phyloP scores from a whole-genome alignment of 148 eudicot genomes.

The Rhododendron kiyosumense region DNA sequence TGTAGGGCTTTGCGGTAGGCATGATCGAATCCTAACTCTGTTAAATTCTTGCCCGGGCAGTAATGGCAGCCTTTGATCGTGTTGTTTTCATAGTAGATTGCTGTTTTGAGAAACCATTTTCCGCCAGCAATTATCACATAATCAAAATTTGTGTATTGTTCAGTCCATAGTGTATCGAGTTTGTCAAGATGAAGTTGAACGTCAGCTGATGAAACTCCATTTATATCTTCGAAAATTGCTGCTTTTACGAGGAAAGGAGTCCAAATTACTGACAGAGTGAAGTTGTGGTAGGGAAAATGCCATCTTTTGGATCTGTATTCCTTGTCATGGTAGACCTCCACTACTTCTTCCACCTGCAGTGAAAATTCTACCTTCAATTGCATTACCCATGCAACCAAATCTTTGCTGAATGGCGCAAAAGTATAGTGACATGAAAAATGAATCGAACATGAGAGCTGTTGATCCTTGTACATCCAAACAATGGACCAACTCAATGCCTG shows the following conservation, averaged over 20 bases:
- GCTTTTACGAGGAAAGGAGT: constrained; percentile 65
- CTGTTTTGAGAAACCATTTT: constrained; percentile 64
- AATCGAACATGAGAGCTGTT: background rate
- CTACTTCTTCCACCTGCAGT: constrained; percentile 57
- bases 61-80: constrained; percentile 57
- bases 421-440: background rate
- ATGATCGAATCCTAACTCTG: constrained; percentile 53
- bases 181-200: constrained; percentile 65
- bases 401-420: background rate
- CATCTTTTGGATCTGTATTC: constrained; percentile 52
- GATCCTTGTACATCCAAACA: background rate
- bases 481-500: background rate
- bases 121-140: constrained; percentile 62
- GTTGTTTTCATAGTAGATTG: constrained; percentile 65
- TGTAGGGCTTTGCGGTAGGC: constrained; percentile 49
- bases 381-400: background rate
- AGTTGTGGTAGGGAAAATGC: constrained; percentile 61
- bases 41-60: constrained; percentile 50
- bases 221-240: constrained; percentile 51
- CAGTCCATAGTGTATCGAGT: constrained; percentile 53
- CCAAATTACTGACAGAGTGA: constrained; percentile 68
- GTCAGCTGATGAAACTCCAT: constrained; percentile 51
- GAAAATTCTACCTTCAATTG: background rate
- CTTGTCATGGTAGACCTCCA: constrained; percentile 67
- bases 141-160: constrained; percentile 40